Evolutionary conservation across 176 grass and related monocot genomes (phyloP), one percentile per base, ranked within the genome.

Genomic region (Carex scoparia): DNA sequence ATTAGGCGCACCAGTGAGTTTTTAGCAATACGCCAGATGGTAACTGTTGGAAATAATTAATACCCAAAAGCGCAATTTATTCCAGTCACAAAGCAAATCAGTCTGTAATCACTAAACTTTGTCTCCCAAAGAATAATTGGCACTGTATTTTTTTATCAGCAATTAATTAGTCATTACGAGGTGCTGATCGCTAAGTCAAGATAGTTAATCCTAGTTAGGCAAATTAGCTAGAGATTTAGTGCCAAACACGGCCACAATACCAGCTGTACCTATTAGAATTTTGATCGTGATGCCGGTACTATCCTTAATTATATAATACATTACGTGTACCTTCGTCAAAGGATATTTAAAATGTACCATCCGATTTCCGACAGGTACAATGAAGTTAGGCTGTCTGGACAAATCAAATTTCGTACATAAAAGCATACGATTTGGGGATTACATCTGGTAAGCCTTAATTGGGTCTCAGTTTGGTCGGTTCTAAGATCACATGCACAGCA

Each of bases 381-480:
- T 9, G 12, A 77, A 77, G 73, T 77, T 32, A 77, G 73, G 49
- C 73, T 49, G 1, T 76, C 51, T 76, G 46, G 72, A 76, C n/a
- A 8, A 5, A 77, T 77, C 49, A 77, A 31, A 56, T 13, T 2
- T 6, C 0, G 23, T 31, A 77, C 49, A 54, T 0, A 15, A 77
- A 77, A 56, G 73, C 73, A 56, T 55, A 4, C 37, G 46, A 32
- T 56, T 56, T 27, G 5, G 12, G 4, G n/a, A 44, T 1, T 55
- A 53, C 49, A 77, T 77, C 15, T 56, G 73, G 11, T 77, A 33
- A 56, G 73, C 0, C 49, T 7, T 32, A 77, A 77, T 77, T 55
- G 49, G 46, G n/a, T 54, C 55, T 55, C 23, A 54, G 48, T 28
- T 76, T 48, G 37, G 38, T 72, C 40, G 38, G 69, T 72, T 48